Evolutionary conservation across 208 protist species (phyloP).

Genomic region (Angomonas deanei): DNA sequence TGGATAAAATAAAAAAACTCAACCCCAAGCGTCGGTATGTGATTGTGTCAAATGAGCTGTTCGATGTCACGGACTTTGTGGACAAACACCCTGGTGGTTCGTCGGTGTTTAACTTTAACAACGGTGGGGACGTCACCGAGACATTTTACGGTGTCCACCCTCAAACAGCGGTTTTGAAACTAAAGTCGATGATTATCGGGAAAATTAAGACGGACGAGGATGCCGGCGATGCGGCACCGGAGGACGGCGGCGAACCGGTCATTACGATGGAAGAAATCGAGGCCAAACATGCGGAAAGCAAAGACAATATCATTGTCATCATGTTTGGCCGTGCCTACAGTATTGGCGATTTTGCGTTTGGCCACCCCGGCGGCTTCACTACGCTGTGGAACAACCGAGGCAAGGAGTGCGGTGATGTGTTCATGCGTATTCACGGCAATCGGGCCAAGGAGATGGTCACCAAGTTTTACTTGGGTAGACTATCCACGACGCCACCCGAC

Average conservation of each 20-base stretch:
- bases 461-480: constrained; percentile 38
- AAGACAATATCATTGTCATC: constrained; percentile 29
- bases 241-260: not conserved
- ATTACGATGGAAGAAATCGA: constrained; percentile 25
- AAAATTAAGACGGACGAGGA: not conserved
- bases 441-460: constrained; percentile 26
- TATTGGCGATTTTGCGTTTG: constrained; percentile 29
- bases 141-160: constrained; percentile 28
- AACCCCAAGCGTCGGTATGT: constrained; percentile 6
- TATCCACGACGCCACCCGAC: constrained; percentile 1
- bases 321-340: constrained; percentile 55
- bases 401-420: constrained; percentile 54
- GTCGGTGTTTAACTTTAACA: constrained; percentile 22
- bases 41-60: constrained; percentile 74
- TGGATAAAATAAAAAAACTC: constrained; percentile 10
- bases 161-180: not conserved
- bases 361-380: constrained; percentile 45
- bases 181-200: constrained; percentile 21
- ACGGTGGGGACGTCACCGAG: constrained; percentile 33
- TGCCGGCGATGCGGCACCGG: not conserved
- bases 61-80: constrained; percentile 75
- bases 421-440: constrained; percentile 66
- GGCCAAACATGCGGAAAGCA: constrained; percentile 10
- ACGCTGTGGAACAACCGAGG: constrained; percentile 41
- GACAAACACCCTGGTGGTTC: constrained; percentile 76